These are phyloP conservation scores for carrot (Daucus carota) DNA, from an alignment of 129 eudicot species.

Conservation along the genomic window DNA sequence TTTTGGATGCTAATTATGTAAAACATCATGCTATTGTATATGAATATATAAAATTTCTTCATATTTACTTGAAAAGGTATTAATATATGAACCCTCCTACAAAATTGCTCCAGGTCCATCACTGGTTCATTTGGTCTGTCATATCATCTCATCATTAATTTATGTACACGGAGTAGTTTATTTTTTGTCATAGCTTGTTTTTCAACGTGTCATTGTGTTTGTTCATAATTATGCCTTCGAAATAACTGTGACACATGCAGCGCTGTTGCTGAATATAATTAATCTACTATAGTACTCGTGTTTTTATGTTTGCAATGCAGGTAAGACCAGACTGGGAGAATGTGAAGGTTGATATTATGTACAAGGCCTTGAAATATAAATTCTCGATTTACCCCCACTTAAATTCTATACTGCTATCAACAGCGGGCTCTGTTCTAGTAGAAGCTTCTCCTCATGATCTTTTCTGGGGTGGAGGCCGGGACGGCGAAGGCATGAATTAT, in stretches of 20 bases:
- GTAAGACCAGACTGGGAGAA: conserved; percentile 72
- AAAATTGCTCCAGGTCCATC: too few relatives aligned
- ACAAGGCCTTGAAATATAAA: conserved; percentile 73
- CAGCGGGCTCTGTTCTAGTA: conserved; percentile 81
- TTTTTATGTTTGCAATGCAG: conserved; percentile 26
- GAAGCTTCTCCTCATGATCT: conserved; percentile 99
- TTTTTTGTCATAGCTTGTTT: background rate
- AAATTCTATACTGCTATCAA: conserved; percentile 47
- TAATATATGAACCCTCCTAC: too few relatives aligned
- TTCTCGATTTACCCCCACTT: conserved; percentile 69
- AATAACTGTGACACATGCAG: background rate
- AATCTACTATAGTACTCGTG: background rate
- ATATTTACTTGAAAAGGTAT: too few relatives aligned
- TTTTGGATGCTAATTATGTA: too few relatives aligned
- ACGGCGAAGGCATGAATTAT: conserved; percentile 95
- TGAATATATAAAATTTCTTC: too few relatives aligned
- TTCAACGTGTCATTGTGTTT: background rate
- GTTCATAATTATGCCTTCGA: background rate
- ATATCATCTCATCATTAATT: background rate
- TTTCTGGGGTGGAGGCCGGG: conserved; percentile 99
- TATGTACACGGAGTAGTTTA: background rate
- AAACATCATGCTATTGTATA: too few relatives aligned
- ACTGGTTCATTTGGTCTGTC: too few relatives aligned
- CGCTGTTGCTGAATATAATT: background rate
- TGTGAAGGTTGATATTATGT: conserved; percentile 72